phyloP scores from a whole-genome alignment of 805 yeast species.

The Candida arabinofermentans region DNA sequence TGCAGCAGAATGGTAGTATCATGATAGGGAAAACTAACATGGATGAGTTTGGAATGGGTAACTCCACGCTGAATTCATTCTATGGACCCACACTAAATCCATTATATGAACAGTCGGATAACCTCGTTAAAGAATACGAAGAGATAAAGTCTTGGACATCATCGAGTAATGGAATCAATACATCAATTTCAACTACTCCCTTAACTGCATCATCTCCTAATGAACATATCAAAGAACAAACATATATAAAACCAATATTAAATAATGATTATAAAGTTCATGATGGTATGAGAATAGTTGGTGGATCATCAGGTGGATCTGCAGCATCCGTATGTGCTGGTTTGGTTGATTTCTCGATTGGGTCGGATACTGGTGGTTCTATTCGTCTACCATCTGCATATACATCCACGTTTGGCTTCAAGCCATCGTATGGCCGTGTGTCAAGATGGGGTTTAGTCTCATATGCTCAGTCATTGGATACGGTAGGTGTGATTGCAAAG shows the following conservation, averaged over 20 bases:
- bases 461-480: conserved; percentile 91
- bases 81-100: conserved; percentile 62
- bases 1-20: conserved; percentile 49
- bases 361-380: conserved; percentile 98
- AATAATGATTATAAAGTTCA: conserved; percentile 12
- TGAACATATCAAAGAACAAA: conserved; percentile 3
- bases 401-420: conserved; percentile 80
- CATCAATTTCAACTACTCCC: too few relatives aligned
- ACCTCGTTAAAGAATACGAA: conserved; percentile 20
- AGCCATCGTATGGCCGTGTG: conserved; percentile 89
- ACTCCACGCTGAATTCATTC: conserved; percentile 51
- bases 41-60: conserved; percentile 99
- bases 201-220: too few relatives aligned
- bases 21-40: conserved; percentile 80
- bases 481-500: conserved; percentile 78
- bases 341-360: conserved; percentile 70
- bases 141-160: conserved; percentile 25
- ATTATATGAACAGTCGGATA: conserved; percentile 20
- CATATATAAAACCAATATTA: conserved; percentile 18
- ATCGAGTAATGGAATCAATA: too few relatives aligned
- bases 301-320: conserved; percentile 96
- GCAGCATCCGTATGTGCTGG: conserved; percentile 87
- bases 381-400: conserved; percentile 89
- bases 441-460: conserved; percentile 91
- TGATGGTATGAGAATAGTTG: conserved; percentile 44